phyloP scores from a whole-genome alignment of 768 basidiomycete genomes.

The Pleurotus salmoneostramineus region DNA sequence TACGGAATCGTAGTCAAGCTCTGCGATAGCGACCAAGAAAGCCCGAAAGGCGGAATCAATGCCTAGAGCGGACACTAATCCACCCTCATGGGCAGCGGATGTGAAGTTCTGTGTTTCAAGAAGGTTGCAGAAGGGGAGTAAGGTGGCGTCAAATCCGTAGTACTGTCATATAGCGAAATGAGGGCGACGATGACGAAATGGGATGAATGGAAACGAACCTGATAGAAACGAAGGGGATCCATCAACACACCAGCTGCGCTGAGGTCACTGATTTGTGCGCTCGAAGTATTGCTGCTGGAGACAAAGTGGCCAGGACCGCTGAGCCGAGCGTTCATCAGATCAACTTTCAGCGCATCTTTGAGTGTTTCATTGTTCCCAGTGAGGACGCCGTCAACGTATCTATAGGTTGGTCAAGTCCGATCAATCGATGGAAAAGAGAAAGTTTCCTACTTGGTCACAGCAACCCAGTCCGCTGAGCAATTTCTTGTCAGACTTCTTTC shows the following conservation, averaged over 20 bases:
- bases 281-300: constrained; percentile 29
- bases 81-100: constrained; percentile 28
- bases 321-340: constrained; percentile 34
- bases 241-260: constrained; percentile 40
- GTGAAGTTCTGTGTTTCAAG: constrained; percentile 43
- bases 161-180: constrained; percentile 23
- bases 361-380: constrained; percentile 26
- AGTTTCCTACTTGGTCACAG: constrained; percentile 31
- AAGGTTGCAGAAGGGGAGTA: constrained; percentile 45
- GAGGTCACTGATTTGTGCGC: constrained; percentile 31
- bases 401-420: not conserved
- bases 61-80: constrained; percentile 29
- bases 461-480: constrained; percentile 50
- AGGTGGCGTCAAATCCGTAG: constrained; percentile 39
- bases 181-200: not conserved
- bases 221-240: constrained; percentile 46
- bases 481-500: constrained; percentile 46
- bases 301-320: constrained; percentile 37
- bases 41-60: constrained; percentile 32
- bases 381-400: constrained; percentile 33
- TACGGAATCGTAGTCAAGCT: constrained; percentile 43
- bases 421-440: not conserved
- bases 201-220: constrained; percentile 22
- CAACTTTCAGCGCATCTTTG: constrained; percentile 35
- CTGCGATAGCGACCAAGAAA: constrained; percentile 36